Conservation (phyloP, 768 basidiomycete genomes). For the Boletus huronensis region DNA sequence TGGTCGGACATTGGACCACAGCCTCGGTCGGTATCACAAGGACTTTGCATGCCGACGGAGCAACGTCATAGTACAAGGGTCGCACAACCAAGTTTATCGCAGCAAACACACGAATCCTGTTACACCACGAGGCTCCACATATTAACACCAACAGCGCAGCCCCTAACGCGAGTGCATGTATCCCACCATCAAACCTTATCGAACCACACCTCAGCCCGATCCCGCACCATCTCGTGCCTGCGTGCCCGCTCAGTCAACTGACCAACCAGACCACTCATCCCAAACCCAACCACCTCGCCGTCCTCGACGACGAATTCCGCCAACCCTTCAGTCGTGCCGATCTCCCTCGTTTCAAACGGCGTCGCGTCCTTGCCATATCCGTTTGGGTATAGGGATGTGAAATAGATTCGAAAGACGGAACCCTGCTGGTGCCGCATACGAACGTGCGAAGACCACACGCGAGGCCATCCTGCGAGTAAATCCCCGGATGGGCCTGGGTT, state of each 20-base stretch:
- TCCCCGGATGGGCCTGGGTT: slow-evolving; percentile 1
- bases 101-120: too few species aligned
- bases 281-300: slow-evolving; percentile 31
- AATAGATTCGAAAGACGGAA: slow-evolving; percentile 17
- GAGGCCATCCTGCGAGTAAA: slow-evolving; percentile 33
- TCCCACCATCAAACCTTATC: slow-evolving; percentile 13
- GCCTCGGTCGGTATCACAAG: too few species aligned
- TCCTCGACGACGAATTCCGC: slow-evolving; percentile 27
- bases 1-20: too few species aligned
- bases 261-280: slow-evolving; percentile 15
- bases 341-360: slow-evolving; percentile 27
- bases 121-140: too few species aligned
- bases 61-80: too few species aligned
- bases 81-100: too few species aligned
- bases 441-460: slow-evolving; percentile 38
- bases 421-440: slow-evolving; percentile 25
- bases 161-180: neutral
- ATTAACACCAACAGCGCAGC: neutral
- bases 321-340: neutral
- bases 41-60: too few species aligned
- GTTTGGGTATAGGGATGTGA: slow-evolving; percentile 32
- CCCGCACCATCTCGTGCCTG: slow-evolving; percentile 18
- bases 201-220: slow-evolving; percentile 33
- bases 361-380: slow-evolving; percentile 38
- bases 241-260: slow-evolving; percentile 22